phyloP scores from a whole-genome alignment of 2,329 filamentous ascomycete genomes.

The Simplicillium sp. region DNA sequence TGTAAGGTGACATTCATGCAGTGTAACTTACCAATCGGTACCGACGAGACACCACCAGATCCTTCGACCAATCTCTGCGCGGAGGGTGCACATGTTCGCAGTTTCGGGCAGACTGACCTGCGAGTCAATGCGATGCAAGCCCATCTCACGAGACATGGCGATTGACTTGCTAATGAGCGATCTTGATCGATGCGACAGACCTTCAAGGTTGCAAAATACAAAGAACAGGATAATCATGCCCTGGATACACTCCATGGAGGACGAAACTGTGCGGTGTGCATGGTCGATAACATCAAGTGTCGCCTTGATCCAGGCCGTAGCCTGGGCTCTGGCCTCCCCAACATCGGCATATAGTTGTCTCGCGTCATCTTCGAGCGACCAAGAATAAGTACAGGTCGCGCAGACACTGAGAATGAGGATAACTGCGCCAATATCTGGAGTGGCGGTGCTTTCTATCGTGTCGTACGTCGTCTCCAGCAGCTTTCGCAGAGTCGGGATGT shows the following conservation, averaged over 20 bases:
- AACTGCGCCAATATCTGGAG: constrained; percentile 14
- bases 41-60: constrained; percentile 34
- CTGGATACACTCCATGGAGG: constrained; percentile 25
- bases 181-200: constrained; percentile 21
- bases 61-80: constrained; percentile 27
- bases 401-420: constrained; percentile 19
- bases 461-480: constrained; percentile 21
- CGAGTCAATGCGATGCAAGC: constrained; percentile 29
- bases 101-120: constrained; percentile 11
- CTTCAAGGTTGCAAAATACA: constrained; percentile 27
- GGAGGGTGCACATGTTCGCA: constrained; percentile 14
- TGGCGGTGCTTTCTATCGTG: constrained; percentile 13
- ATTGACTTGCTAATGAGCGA: constrained; percentile 18
- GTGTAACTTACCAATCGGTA: constrained; percentile 25
- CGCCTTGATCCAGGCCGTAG: constrained; percentile 21
- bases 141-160: constrained; percentile 21
- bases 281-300: constrained; percentile 25
- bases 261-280: constrained; percentile 15
- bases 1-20: background rate
- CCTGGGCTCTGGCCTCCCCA: constrained; percentile 17
- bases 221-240: constrained; percentile 27
- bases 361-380: constrained; percentile 17
- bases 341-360: constrained; percentile 15
- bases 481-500: constrained; percentile 15
- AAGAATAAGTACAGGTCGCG: constrained; percentile 19